These are phyloP conservation scores for Ambrosia artemisiifolia DNA, from an alignment of 129 eudicot species.

Conservation along the genomic window DNA sequence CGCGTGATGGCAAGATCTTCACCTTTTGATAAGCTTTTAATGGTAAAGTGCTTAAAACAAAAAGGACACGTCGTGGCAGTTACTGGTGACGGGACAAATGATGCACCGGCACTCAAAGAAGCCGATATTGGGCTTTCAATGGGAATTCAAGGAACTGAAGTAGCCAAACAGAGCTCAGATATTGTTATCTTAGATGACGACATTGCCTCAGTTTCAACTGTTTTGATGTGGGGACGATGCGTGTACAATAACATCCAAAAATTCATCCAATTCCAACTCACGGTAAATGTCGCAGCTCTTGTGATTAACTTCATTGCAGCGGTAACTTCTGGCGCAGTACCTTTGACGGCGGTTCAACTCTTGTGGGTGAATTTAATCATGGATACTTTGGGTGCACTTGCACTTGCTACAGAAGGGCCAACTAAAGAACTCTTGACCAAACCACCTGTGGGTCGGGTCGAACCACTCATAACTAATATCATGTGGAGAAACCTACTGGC, in stretches of 20 bases:
- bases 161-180: slow-evolving; percentile 86
- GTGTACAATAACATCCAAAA: slow-evolving; percentile 86
- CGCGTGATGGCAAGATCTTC: slow-evolving; percentile 92
- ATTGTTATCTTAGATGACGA: slow-evolving; percentile 80
- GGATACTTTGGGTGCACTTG: slow-evolving; percentile 91
- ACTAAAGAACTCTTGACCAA: slow-evolving; percentile 64
- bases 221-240: slow-evolving; percentile 80
- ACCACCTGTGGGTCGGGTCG: slow-evolving; percentile 75
- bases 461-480: slow-evolving; percentile 74
- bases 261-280: slow-evolving; percentile 80
- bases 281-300: slow-evolving; percentile 81
- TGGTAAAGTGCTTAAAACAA: slow-evolving; percentile 77
- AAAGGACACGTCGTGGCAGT: slow-evolving; percentile 90
- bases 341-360: slow-evolving; percentile 75
- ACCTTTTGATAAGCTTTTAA: slow-evolving; percentile 77
- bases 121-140: slow-evolving; percentile 89
- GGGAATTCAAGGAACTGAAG: slow-evolving; percentile 95
- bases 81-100: slow-evolving; percentile 92
- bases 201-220: slow-evolving; percentile 68
- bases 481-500: slow-evolving; percentile 90
- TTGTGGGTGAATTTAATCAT: slow-evolving; percentile 85
- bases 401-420: slow-evolving; percentile 82
- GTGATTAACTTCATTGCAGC: slow-evolving; percentile 83
- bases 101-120: slow-evolving; percentile 86
- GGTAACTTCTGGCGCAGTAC: slow-evolving; percentile 71